Conservation (phyloP, 2,329 filamentous ascomycete species). For the Aspergillus brunneoviolaceus region DNA sequence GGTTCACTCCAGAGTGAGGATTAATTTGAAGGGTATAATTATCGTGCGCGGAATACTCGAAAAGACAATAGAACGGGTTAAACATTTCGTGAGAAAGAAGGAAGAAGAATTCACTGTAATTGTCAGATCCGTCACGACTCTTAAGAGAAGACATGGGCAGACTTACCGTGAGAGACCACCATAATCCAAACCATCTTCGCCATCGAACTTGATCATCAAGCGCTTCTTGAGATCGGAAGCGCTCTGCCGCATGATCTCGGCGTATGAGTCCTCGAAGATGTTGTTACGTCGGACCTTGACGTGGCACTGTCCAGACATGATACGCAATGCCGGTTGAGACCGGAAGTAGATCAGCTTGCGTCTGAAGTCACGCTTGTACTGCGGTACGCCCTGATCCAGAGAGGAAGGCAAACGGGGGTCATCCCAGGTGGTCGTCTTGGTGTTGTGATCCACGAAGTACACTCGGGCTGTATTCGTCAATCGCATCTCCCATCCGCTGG, state of each 20-base stretch:
- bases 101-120: constrained; percentile 91
- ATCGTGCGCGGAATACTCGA: constrained; percentile 99
- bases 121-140: constrained; percentile 25
- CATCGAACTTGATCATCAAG: constrained; percentile 99
- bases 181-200: constrained; percentile 96
- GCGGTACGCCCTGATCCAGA: constrained; percentile 94
- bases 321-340: constrained; percentile 93
- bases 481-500: constrained; percentile 99
- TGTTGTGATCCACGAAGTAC: constrained; percentile 99
- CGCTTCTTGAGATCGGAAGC: constrained; percentile 96
- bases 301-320: constrained; percentile 93
- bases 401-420: constrained; percentile 93
- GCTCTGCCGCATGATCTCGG: constrained; percentile 95
- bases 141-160: neutral
- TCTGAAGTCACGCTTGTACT: constrained; percentile 99
- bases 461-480: constrained; percentile 96
- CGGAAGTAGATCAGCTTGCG: constrained; percentile 99
- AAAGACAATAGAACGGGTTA: constrained; percentile 98
- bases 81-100: constrained; percentile 99
- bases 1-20: constrained; percentile 97
- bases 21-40: constrained; percentile 99
- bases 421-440: constrained; percentile 99
- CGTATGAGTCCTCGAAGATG: constrained; percentile 98
- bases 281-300: constrained; percentile 96
- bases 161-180: constrained; percentile 80